Evolutionary conservation across 1,284 basidiomycete species (phyloP), one percentile per base, ranked within the genome.

Genomic region (Phellopilus nigrolimitatus): DNA sequence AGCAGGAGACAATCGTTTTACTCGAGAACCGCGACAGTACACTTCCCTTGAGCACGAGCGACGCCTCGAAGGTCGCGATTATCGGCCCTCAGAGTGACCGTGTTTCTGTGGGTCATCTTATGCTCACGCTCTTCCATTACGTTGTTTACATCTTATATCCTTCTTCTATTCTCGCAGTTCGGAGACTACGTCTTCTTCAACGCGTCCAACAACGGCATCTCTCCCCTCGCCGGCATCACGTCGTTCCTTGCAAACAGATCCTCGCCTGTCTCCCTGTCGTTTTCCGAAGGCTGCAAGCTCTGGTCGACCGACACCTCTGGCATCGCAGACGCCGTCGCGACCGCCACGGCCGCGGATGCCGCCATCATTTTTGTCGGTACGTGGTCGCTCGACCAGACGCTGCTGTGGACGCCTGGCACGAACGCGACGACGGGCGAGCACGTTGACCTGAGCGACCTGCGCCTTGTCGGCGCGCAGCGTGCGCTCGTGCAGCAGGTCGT

Each of bases 171-270:
- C 31, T 2, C 21, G 0, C 46, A 82, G 79, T 75, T 82, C 53
- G 79, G 83, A 6, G 84, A 86, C 66, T 85, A 86, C 61, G 81
- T 85, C 41, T 86, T 85, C 68, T 76, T 76, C 67, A 83, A 83
- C 58, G 79, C 82, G 0, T 70, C 76, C 4, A 59, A 76, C 28
- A 82, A 82, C 49, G 79, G 74, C n/a, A 73, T 80, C 41, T 74
- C 76, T 0, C 82, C 82, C 0, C 69, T 85, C 21, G 71, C 73
- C 6, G 84, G 82, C 12, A 82, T 85, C 64, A 74, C 70, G 25
- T 67, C 79, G 51, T 69, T 73, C 57, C 70, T 84, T 6, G 55
- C 71, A 0, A 76, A 73, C 54, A 70, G 43, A 10, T 50, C 53
- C 4, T 57, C 69, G 6, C 71, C 74, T 4, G 73, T 79, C 1